Evolutionary conservation across 1,284 basidiomycete species (phyloP).

Genomic region (Tremellales sp.): DNA sequence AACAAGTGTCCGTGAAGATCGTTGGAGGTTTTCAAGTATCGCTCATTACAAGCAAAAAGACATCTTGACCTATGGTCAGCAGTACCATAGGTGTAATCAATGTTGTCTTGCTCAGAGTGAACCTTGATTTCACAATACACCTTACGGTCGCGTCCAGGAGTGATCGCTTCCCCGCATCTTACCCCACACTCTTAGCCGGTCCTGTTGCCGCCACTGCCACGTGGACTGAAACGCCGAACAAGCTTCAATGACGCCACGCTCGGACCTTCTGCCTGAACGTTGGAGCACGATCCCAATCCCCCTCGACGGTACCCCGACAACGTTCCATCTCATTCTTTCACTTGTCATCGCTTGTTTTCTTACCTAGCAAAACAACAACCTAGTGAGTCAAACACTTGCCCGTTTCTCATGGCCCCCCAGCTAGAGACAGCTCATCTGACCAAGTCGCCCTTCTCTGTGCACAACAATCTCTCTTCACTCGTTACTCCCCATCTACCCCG

Average conservation of each 20-base stretch:
- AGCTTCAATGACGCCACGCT: slow-evolving; percentile 1
- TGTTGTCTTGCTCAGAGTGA: too few relatives aligned
- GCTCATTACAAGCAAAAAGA: too few relatives aligned
- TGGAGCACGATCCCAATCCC: background rate
- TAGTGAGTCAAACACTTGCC: background rate
- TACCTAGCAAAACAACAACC: slow-evolving; percentile 4
- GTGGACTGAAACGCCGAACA: slow-evolving; percentile 2
- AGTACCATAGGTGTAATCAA: too few relatives aligned
- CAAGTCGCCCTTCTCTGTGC: slow-evolving; percentile 16
- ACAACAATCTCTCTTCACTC: slow-evolving; percentile 2
- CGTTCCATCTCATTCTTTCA: background rate
- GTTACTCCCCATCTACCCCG: background rate
- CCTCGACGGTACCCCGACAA: too few relatives aligned
- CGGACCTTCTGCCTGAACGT: too few relatives aligned
- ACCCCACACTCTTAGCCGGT: background rate
- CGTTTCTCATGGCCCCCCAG: too few relatives aligned
- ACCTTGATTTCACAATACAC: too few relatives aligned
- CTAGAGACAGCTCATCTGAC: slow-evolving; percentile 25
- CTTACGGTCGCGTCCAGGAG: background rate
- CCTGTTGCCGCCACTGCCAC: slow-evolving; percentile 1
- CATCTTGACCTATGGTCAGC: too few relatives aligned
- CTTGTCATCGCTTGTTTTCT: background rate
- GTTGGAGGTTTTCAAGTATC: too few relatives aligned
- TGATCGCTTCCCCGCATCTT: background rate
- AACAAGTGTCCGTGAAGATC: background rate